These are phyloP conservation scores for Leccinum subgranulosum DNA, from an alignment of 768 basidiomycete species.

Conservation along the genomic window DNA sequence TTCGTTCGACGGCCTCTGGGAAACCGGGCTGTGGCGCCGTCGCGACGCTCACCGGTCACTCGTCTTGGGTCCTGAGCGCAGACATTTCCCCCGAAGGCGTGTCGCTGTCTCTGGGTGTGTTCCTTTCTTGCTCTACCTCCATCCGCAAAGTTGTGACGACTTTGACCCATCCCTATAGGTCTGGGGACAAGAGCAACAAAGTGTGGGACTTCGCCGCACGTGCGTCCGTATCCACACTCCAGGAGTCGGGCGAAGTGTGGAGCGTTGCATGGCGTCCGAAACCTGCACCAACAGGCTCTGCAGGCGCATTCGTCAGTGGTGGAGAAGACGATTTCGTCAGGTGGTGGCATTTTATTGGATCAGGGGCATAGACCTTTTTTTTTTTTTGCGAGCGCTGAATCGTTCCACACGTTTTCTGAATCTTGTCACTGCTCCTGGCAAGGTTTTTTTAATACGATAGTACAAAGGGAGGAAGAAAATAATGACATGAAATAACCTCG, in stretches of 20 bases:
- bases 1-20: constrained; percentile 61
- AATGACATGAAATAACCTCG: no score
- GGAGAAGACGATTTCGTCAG: no score
- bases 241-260: constrained; percentile 83
- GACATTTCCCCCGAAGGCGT: constrained; percentile 80
- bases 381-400: no score
- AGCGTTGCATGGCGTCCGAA: constrained; percentile 76
- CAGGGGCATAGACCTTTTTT: no score
- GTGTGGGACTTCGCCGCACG: constrained; percentile 83
- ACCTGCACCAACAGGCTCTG: constrained; percentile 33
- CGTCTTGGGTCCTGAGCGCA: constrained; percentile 85
- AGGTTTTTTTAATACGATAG: no score
- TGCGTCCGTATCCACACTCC: constrained; percentile 69
- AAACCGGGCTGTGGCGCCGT: constrained; percentile 71
- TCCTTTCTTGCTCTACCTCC: neutral
- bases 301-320: no score
- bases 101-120: constrained; percentile 78
- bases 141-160: neutral
- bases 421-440: no score
- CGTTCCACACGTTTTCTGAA: no score
- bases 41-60: constrained; percentile 82
- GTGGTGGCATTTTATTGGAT: no score
- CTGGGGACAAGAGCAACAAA: constrained; percentile 82
- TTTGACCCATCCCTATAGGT: constrained; percentile 39
- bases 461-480: no score